Evolutionary conservation across 495 filamentous ascomycete genomes (phyloP), one percentile per base, ranked within the genome.

Genomic region (Bryoglossum gracile): DNA sequence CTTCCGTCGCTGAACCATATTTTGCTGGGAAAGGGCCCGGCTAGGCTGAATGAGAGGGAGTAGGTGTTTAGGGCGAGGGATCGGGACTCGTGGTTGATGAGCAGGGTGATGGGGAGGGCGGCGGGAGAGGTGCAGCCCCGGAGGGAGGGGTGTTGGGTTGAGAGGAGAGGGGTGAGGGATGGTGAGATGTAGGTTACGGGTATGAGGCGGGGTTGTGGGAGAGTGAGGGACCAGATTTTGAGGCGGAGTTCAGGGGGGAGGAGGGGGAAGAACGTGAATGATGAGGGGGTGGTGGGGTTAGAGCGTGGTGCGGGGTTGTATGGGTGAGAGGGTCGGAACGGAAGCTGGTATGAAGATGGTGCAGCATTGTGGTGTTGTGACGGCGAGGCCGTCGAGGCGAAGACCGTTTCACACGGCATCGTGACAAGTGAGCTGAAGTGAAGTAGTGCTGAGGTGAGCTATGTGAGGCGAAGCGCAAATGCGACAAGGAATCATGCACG

Each of bases 181-280:
- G 34, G 6, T 10, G 43, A 48, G 24, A 43, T 38, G 25, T 50
- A 53, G 34, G 10, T 17, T 8, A 57, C 8, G 33, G 50, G 50
- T 4, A 53, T 37, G 3, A 46, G 23, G 24, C 54, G 33, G 41
- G 69, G 64, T 19, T 70, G 63, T 19, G 62, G 62, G 50, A 74
- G 53, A 28, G 67, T 46, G 38, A 54, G 59, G 49, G 62, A 54
- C 68, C 69, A 74, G 48, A 75, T 66, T 49, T 65, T 63, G 36
- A 72, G 62, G 17, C 72, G 71, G 35, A 75, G 63, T 56, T 75
- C 71, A 21, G 64, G 8, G 6, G 72, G 71, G 4, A 75, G 65
- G 6, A 18, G 9, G 32, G 62, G 11, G 58, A 75, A 75, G 26
- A 30, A 46, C 24, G 43, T 33, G 62, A 73, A 75, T 8, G 30